Conservation (phyloP, 768 basidiomycete species). For the Vararia minispora region DNA sequence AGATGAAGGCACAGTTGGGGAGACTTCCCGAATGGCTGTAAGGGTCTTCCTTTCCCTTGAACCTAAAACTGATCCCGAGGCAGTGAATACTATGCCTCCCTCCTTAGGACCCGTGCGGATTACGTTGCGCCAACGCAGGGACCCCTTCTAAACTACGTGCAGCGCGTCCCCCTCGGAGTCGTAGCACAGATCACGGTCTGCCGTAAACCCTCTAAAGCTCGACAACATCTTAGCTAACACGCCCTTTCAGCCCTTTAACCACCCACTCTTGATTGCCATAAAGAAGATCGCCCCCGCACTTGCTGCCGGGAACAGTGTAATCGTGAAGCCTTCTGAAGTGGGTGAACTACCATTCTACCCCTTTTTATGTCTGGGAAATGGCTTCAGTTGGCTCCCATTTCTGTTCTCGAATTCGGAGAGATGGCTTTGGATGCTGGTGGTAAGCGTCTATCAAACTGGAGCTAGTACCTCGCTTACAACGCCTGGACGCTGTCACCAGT, state of each 20-base stretch:
- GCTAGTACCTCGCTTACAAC: not conserved
- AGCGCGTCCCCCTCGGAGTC: conserved; percentile 75
- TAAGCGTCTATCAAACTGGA: conserved; percentile 20
- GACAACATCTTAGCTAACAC: too few relatives aligned
- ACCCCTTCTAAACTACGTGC: conserved; percentile 66
- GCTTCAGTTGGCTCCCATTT: conserved; percentile 59
- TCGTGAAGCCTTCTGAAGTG: conserved; percentile 78
- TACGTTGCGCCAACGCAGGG: conserved; percentile 75
- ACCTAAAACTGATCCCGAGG: too few relatives aligned
- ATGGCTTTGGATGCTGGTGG: conserved; percentile 57
- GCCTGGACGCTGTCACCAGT: conserved; percentile 37
- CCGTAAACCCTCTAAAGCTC: too few relatives aligned
- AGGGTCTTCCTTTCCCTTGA: conserved; percentile 18
- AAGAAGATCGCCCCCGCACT: conserved; percentile 85
- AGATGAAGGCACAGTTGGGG: conserved; percentile 71
- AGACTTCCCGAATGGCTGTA: conserved; percentile 84
- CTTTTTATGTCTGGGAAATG: not conserved
- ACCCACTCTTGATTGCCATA: conserved; percentile 78
- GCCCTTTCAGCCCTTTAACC: conserved; percentile 76
- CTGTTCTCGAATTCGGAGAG: conserved; percentile 66
- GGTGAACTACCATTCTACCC: not conserved
- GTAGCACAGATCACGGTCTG: conserved; percentile 79
- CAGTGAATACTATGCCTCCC: conserved; percentile 70
- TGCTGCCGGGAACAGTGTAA: conserved; percentile 75
- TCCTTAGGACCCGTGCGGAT: conserved; percentile 57